A percentile compares a stretch with the other conserved stretches of the same genome.
Evolutionary conservation across 2,329 filamentous ascomycete genomes (phyloP).

Genomic region (Fusarium setosum): DNA sequence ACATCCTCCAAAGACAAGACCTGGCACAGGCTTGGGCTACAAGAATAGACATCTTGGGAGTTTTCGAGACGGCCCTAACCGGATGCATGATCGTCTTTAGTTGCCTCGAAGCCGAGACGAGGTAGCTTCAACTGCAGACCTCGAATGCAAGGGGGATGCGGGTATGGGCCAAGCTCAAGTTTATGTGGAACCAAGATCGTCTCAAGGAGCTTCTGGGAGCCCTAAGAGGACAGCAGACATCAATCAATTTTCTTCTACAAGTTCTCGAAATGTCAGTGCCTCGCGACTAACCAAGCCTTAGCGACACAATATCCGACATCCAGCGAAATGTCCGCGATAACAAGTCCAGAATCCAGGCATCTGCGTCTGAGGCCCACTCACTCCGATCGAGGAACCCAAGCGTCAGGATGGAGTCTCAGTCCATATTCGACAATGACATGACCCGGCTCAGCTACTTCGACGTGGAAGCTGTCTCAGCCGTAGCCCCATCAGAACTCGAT

Average conservation of each 20-base stretch:
- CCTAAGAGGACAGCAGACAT: background rate
- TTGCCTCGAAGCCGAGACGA: background rate
- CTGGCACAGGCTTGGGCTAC: slow-evolving; percentile 2
- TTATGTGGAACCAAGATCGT: slow-evolving; percentile 12
- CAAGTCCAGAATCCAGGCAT: background rate
- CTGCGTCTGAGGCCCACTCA: slow-evolving; percentile 1
- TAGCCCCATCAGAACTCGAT: slow-evolving; percentile 7
- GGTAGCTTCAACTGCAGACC: background rate
- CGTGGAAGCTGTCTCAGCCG: background rate
- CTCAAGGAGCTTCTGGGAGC: background rate
- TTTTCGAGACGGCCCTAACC: background rate
- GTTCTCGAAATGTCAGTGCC: slow-evolving; percentile 1
- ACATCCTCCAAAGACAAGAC: slow-evolving; percentile 1
- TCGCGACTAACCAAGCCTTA: background rate
- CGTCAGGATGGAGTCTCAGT: background rate
- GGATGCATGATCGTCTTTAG: slow-evolving; percentile 13
- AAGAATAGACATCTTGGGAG: background rate
- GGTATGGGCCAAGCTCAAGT: slow-evolving; percentile 2
- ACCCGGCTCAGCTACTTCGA: background rate
- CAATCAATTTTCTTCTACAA: background rate
- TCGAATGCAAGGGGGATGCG: background rate
- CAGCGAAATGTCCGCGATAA: background rate
- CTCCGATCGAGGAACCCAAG: background rate
- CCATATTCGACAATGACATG: slow-evolving; percentile 1
- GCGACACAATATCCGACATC: background rate